These are phyloP conservation scores for Aristolochia fimbriata DNA, from an alignment of 164 flowering plant genomes.

Conservation along the genomic window DNA sequence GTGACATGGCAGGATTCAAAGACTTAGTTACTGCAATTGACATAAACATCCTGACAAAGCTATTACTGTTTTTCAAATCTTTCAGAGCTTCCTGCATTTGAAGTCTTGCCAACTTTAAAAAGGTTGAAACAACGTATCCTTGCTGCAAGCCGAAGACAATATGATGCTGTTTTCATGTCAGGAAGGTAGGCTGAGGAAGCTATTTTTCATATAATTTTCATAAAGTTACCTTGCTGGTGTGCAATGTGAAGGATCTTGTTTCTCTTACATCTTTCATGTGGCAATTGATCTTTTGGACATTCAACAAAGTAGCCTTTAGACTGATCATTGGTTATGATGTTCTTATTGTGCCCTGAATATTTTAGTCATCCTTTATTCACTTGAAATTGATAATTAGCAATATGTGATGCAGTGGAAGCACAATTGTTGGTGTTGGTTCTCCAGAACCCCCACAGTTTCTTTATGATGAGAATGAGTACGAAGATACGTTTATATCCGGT, in stretches of 20 bases:
- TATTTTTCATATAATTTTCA: neutral
- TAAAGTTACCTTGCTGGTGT: neutral
- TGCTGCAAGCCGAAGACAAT: constrained; percentile 82
- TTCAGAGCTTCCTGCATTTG: constrained; percentile 90
- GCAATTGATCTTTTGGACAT: neutral
- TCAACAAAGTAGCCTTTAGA: neutral
- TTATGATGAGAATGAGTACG: constrained; percentile 79
- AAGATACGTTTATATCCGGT: constrained; percentile 79
- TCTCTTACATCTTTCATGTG: neutral
- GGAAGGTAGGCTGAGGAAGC: constrained; percentile 50
- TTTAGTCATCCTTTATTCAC: neutral
- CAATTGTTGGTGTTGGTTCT: constrained; percentile 90
- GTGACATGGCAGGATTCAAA: too few species aligned
- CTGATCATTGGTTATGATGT: neutral
- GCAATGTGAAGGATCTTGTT: neutral
- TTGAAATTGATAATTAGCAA: neutral
- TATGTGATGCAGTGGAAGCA: constrained; percentile 73
- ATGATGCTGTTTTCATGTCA: constrained; percentile 96
- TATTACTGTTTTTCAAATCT: neutral
- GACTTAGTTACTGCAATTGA: too few species aligned
- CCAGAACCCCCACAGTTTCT: constrained; percentile 92
- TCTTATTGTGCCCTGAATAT: neutral
- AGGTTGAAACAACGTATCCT: constrained; percentile 66
- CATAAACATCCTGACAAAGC: too few species aligned
- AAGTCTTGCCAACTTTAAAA: constrained; percentile 78